phyloP scores from a whole-genome alignment of 345 rosid genomes.

The Bruguiera parviflora region DNA sequence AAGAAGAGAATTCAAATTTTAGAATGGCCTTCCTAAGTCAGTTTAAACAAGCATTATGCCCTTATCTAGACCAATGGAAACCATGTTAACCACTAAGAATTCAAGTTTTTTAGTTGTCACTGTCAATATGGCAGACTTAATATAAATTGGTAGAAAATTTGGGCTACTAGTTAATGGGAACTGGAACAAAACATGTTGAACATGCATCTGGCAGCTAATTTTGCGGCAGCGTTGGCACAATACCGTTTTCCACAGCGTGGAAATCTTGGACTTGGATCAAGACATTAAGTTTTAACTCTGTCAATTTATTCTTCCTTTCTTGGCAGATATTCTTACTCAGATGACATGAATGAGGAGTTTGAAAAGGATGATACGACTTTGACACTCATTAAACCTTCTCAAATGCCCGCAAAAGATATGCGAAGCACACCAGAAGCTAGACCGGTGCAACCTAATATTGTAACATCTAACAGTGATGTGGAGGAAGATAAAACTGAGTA shows the following conservation, averaged over 20 bases:
- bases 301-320: not conserved
- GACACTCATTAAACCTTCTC: slow-evolving; percentile 74
- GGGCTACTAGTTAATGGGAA: too few species aligned
- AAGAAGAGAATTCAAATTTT: too few species aligned
- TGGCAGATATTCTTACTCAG: slow-evolving; percentile 74
- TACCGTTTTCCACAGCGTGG: not conserved
- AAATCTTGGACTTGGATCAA: not conserved
- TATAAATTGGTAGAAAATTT: too few species aligned
- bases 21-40: too few species aligned
- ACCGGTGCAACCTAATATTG: slow-evolving; percentile 31
- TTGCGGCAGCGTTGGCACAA: not conserved
- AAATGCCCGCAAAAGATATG: slow-evolving; percentile 47
- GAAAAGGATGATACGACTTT: slow-evolving; percentile 70
- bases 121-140: too few species aligned
- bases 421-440: slow-evolving; percentile 47
- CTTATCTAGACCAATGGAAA: too few species aligned
- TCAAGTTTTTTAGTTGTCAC: too few species aligned
- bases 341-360: slow-evolving; percentile 61
- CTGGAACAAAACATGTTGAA: too few species aligned
- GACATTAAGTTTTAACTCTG: not conserved
- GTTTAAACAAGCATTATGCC: too few species aligned
- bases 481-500: slow-evolving; percentile 87
- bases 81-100: too few species aligned
- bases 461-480: slow-evolving; percentile 36
- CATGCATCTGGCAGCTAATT: not conserved